Evolutionary conservation across 371 early-diverging fungal genomes (phyloP).

Genomic region (Apophysomyces sp.): DNA sequence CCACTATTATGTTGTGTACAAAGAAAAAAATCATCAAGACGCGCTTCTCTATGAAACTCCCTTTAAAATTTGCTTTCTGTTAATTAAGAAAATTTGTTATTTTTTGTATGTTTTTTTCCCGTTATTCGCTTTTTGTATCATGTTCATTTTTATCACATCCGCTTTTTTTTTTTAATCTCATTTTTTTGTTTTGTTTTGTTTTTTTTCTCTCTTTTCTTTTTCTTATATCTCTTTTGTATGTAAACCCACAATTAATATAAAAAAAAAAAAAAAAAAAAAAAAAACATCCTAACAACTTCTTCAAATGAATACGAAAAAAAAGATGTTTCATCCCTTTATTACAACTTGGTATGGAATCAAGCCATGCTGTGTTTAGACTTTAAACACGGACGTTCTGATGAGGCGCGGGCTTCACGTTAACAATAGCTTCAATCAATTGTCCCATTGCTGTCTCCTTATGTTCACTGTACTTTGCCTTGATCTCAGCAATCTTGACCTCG

Average conservation of each 20-base stretch:
- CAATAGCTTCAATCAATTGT: conserved; percentile 72
- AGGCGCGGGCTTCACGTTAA: conserved; percentile 72
- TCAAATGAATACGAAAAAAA: not conserved
- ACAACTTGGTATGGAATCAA: too few relatives aligned
- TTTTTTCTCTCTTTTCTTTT: not conserved
- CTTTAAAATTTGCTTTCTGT: conserved; percentile 2
- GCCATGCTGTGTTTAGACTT: too few relatives aligned
- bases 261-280: conserved; percentile 7
- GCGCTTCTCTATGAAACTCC: not conserved
- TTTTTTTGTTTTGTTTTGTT: conserved; percentile 1
- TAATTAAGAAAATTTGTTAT: conserved; percentile 5
- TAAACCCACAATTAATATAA: not conserved
- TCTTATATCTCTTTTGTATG: conserved; percentile 3
- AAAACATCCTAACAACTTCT: not conserved
- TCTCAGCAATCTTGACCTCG: conserved; percentile 71
- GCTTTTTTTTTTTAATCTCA: not conserved
- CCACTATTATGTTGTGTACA: conserved; percentile 3
- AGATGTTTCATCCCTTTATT: not conserved
- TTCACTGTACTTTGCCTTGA: conserved; percentile 60
- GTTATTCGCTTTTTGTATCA: not conserved
- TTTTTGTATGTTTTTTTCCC: conserved; percentile 3
- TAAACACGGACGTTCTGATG: conserved; percentile 58
- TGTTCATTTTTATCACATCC: not conserved
- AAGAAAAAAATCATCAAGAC: not conserved
- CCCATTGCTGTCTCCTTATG: conserved; percentile 74